These are phyloP conservation scores for Lactarius deliciosus DNA, from an alignment of 768 basidiomycete genomes.

Conservation along the genomic window DNA sequence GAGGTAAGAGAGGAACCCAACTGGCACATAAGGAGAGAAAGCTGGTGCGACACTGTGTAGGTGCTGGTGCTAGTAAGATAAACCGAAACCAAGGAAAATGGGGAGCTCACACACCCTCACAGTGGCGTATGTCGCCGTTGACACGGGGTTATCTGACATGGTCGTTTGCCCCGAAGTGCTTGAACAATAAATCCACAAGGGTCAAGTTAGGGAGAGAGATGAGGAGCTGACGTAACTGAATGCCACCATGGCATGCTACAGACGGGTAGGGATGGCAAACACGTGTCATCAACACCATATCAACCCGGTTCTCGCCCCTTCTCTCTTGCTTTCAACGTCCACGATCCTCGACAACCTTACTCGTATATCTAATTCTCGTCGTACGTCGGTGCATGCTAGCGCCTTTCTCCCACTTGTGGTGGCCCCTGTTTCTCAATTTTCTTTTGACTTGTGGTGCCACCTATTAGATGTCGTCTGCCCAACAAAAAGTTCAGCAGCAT, in stretches of 20 bases:
- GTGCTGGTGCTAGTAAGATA: constrained; percentile 40
- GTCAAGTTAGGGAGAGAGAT: not conserved
- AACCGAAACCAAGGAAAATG: constrained; percentile 11
- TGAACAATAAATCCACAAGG: not conserved
- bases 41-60: constrained; percentile 66
- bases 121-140: constrained; percentile 42
- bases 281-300: constrained; percentile 57
- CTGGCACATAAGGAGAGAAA: constrained; percentile 70
- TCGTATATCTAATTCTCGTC: constrained; percentile 12
- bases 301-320: constrained; percentile 33
- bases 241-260: constrained; percentile 27
- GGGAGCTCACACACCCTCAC: constrained; percentile 46
- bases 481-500: constrained; percentile 85
- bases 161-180: constrained; percentile 27
- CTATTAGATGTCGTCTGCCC: constrained; percentile 63
- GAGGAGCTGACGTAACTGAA: constrained; percentile 45
- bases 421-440: not conserved
- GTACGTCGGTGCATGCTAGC: constrained; percentile 19
- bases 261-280: constrained; percentile 45
- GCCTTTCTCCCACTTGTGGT: not conserved
- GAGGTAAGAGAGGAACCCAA: constrained; percentile 65
- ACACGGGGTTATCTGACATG: constrained; percentile 44
- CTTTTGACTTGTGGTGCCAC: not conserved
- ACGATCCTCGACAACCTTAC: constrained; percentile 22
- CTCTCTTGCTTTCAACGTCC: constrained; percentile 27